Conservation (phyloP, 2,329 filamentous ascomycete genomes). For the Trichophaea hybrida region DNA sequence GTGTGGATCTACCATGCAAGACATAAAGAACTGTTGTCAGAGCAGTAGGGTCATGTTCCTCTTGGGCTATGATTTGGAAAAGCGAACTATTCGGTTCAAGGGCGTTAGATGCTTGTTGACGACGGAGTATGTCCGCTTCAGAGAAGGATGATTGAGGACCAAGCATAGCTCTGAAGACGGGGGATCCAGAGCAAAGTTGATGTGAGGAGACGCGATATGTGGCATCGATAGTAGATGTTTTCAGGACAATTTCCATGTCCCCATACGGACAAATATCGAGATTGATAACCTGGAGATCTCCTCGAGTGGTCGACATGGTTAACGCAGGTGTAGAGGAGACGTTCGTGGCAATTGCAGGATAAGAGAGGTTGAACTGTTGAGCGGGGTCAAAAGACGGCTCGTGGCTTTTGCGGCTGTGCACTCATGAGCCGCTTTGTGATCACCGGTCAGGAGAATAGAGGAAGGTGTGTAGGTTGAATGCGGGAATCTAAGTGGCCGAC, state of each 20-base stretch:
- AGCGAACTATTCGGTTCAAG: neutral
- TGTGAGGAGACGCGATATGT: neutral
- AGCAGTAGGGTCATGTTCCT: conserved; percentile 13
- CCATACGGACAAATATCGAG: neutral
- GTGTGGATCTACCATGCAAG: conserved; percentile 6
- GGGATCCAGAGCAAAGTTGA: conserved; percentile 5
- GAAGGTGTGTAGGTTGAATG: too few species aligned
- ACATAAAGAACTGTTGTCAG: conserved; percentile 10
- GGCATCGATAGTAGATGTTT: neutral
- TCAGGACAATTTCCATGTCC: neutral
- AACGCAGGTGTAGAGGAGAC: neutral
- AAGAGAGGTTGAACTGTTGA: too few species aligned
- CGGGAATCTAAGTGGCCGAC: too few species aligned
- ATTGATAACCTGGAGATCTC: neutral
- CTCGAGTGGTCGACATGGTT: neutral
- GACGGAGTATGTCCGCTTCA: conserved; percentile 7
- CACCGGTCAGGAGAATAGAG: too few species aligned
- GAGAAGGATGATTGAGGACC: conserved; percentile 6
- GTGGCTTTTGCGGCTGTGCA: too few species aligned
- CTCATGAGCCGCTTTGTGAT: too few species aligned
- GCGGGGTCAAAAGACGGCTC: too few species aligned
- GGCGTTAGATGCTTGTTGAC: neutral
- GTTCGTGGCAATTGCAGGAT: too few species aligned
- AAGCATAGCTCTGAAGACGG: conserved; percentile 12
- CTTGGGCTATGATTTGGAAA: too few species aligned